A percentile compares a stretch with the other conserved stretches of the same genome.
These are phyloP conservation scores for Candida tunisiensis DNA, from an alignment of 1,139 yeast species.

Conservation along the genomic window DNA sequence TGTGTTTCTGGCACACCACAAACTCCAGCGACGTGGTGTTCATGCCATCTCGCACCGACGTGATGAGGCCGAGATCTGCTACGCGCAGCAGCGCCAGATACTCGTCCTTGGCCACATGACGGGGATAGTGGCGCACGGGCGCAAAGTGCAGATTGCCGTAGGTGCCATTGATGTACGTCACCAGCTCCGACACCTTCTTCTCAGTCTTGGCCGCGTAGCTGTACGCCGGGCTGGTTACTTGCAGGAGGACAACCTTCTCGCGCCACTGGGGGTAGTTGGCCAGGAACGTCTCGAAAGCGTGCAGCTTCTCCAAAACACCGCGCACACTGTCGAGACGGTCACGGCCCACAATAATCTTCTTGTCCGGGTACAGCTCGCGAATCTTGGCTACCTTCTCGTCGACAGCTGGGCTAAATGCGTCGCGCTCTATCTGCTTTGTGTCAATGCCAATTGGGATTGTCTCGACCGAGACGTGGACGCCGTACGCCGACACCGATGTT, in stretches of 20 bases:
- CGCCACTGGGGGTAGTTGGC: conserved; percentile 89
- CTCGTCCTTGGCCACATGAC: conserved; percentile 77
- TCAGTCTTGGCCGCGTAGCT: conserved; percentile 45
- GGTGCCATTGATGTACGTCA: conserved; percentile 62
- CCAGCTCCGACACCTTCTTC: conserved; percentile 35
- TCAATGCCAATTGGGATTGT: conserved; percentile 16
- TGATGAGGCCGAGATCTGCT: conserved; percentile 80
- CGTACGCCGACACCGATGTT: conserved; percentile 55
- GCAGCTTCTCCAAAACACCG: conserved; percentile 91
- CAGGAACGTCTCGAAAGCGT: conserved; percentile 79
- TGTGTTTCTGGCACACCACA: conserved; percentile 69
- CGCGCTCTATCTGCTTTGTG: conserved; percentile 31
- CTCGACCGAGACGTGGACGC: conserved; percentile 37
- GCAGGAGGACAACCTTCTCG: conserved; percentile 74
- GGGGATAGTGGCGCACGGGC: conserved; percentile 72
- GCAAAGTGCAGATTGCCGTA: conserved; percentile 68
- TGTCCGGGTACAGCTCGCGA: conserved; percentile 49
- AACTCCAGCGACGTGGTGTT: conserved; percentile 89
- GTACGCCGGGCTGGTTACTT: conserved; percentile 73
- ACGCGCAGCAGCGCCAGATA: conserved; percentile 74
- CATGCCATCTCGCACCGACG: conserved; percentile 92
- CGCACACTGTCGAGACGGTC: conserved; percentile 89
- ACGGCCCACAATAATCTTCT: conserved; percentile 84
- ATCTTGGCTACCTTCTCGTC: conserved; percentile 31
- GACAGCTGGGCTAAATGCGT: conserved; percentile 26